phyloP scores from a whole-genome alignment of 2,329 filamentous ascomycete species.

The Fusarium tupiense region DNA sequence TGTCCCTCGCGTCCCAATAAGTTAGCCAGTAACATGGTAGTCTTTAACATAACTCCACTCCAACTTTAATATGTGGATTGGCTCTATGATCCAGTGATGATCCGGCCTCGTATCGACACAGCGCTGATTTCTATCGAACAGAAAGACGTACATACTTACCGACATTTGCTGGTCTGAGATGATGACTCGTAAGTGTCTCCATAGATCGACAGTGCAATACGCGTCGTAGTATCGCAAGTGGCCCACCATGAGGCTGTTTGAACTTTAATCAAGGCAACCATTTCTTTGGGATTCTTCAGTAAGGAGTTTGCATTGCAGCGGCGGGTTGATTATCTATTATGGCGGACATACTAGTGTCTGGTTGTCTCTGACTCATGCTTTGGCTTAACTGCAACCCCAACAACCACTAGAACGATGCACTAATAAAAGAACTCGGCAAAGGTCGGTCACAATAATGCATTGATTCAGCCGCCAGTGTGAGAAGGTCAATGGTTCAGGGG shows the following conservation, averaged over 20 bases:
- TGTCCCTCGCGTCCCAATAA: not conserved
- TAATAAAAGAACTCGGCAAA: not conserved
- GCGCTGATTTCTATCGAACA: not conserved
- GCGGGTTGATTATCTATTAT: not conserved
- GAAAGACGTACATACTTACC: not conserved
- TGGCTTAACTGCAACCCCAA: fast-evolving
- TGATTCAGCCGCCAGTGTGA: not conserved
- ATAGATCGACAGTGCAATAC: not conserved
- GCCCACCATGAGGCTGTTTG: not conserved
- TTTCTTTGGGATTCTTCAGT: no score
- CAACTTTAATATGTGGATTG: not conserved
- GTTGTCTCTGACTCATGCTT: not conserved
- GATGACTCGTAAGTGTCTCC: not conserved
- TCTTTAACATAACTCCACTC: not conserved
- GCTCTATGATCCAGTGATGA: not conserved
- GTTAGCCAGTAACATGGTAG: not conserved
- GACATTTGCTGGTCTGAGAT: not conserved
- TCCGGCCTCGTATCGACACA: not conserved
- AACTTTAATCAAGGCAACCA: not conserved
- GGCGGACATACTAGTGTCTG: no score
- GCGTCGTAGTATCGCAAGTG: not conserved
- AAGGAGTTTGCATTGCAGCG: not conserved
- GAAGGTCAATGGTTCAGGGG: not conserved
- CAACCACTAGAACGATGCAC: not conserved
- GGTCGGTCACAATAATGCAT: no score